phyloP scores from a whole-genome alignment of 768 basidiomycete species.

The Trametes cingulata region DNA sequence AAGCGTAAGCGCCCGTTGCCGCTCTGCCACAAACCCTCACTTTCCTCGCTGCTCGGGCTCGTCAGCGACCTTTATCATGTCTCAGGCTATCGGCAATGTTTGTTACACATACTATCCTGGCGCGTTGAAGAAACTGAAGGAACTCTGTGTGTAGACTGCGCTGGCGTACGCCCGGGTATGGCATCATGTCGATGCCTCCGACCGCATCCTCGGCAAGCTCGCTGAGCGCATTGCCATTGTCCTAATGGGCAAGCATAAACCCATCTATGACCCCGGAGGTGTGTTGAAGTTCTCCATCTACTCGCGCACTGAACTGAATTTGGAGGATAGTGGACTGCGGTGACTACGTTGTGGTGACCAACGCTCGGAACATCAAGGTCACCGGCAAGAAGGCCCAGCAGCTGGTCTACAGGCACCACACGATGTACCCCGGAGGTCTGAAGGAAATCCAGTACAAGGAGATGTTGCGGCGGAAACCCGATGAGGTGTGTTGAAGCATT shows the following conservation, averaged over 20 bases:
- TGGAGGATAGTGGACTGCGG: conserved; percentile 83
- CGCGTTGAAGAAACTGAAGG: background rate
- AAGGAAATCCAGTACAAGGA: conserved; percentile 86
- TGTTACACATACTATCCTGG: conserved; percentile 27
- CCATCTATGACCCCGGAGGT: conserved; percentile 93
- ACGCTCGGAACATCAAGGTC: conserved; percentile 79
- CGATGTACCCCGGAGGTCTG: conserved; percentile 91
- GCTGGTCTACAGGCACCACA: conserved; percentile 83
- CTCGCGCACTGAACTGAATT: too few species aligned
- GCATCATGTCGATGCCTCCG: conserved; percentile 92
- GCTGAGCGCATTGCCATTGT: conserved; percentile 93
- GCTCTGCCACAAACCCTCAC: conserved; percentile 16
- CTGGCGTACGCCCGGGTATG: conserved; percentile 94
- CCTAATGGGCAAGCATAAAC: conserved; percentile 99
- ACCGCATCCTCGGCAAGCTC: conserved; percentile 91
- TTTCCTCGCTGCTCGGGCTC: conserved; percentile 1
- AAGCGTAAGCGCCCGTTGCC: conserved; percentile 12
- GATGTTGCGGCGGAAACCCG: conserved; percentile 85
- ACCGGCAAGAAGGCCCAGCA: conserved; percentile 90
- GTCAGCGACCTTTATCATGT: conserved; percentile 49
- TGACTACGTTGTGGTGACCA: conserved; percentile 96
- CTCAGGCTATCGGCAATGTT: conserved; percentile 82
- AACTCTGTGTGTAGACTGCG: conserved; percentile 66
- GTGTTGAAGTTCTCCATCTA: conserved; percentile 35
- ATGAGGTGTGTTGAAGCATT: conserved; percentile 64